Conservation (phyloP, 2,329 filamentous ascomycete genomes). For the Botryotinia convoluta region DNA sequence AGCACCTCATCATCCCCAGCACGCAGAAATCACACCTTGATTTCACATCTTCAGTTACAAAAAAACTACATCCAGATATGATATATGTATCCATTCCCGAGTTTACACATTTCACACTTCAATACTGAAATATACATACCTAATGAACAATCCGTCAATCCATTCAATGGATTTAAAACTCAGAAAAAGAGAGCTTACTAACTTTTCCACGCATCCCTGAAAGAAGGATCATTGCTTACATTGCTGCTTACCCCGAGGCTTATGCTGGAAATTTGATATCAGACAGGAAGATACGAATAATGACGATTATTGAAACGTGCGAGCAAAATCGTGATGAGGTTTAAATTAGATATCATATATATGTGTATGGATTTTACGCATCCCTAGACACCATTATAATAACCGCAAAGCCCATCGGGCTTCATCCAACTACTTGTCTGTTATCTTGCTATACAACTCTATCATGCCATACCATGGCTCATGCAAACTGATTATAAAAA, state of each 20-base stretch:
- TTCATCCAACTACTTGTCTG: background rate
- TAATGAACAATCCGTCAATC: background rate
- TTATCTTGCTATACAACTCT: background rate
- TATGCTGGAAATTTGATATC: background rate
- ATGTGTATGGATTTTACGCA: background rate
- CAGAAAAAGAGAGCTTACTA: background rate
- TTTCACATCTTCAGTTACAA: no score
- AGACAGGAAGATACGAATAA: background rate
- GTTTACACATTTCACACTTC: background rate
- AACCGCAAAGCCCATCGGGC: background rate
- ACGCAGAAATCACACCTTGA: background rate
- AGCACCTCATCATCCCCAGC: background rate
- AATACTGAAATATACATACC: background rate
- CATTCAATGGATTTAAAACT: background rate
- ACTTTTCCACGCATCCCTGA: background rate
- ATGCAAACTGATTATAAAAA: background rate
- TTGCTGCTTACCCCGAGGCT: background rate
- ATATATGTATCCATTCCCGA: background rate
- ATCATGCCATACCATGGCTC: background rate
- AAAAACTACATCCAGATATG: background rate
- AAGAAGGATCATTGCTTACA: background rate
- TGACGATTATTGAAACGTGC: background rate
- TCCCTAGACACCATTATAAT: background rate
- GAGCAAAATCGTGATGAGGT: background rate
- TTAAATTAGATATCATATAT: background rate